phyloP scores from a whole-genome alignment of 2,329 filamentous ascomycete species.

The Ceratocystis alfenasii region DNA sequence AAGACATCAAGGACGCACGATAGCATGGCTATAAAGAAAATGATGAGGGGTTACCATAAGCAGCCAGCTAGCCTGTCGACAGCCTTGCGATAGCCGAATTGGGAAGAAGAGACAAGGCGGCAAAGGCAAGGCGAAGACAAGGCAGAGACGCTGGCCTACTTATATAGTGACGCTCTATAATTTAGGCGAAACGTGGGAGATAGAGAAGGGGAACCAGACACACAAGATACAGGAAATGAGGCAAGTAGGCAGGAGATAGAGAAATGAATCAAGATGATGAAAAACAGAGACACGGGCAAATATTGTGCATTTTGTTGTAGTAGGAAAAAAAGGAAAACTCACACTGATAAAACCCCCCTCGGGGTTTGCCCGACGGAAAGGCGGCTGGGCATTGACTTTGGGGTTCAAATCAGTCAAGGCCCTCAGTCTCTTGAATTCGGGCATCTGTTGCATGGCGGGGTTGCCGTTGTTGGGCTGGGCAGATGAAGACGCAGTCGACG shows the following conservation, averaged over 20 bases:
- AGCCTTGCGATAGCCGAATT: no score
- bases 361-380: conserved; percentile 85
- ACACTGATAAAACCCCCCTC: conserved; percentile 98
- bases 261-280: neutral
- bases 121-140: no score
- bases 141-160: no score
- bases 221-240: neutral
- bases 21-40: no score
- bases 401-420: conserved; percentile 64
- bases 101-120: no score
- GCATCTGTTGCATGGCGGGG: conserved; percentile 56
- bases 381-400: conserved; percentile 73
- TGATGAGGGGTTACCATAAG: no score
- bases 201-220: neutral
- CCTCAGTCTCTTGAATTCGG: conserved; percentile 73
- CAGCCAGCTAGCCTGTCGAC: no score
- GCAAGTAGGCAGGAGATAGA: neutral
- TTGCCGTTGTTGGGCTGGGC: conserved; percentile 28
- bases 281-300: neutral
- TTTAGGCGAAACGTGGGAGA: no score
- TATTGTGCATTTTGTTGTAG: no score
- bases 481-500: neutral
- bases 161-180: no score
- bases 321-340: conserved; percentile 31
- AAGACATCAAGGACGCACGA: no score